A percentile compares a stretch with the other conserved stretches of the same genome.
Evolutionary conservation across 495 filamentous ascomycete genomes (phyloP).

Genomic region (Hypoxylon cercidicola): DNA sequence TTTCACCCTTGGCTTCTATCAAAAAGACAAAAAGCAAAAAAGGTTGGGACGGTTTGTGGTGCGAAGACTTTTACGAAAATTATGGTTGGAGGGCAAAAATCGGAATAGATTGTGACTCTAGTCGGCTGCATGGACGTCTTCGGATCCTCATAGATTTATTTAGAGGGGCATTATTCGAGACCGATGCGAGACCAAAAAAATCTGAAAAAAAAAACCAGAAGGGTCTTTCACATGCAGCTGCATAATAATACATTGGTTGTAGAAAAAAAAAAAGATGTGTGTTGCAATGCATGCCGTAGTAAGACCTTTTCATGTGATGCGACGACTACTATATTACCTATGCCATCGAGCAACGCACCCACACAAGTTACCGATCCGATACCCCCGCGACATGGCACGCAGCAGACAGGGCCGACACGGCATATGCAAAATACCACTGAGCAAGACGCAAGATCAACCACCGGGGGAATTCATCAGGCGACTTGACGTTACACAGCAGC

Average conservation of each 20-base stretch:
- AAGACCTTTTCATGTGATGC: slow-evolving; percentile 39
- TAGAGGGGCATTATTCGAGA: slow-evolving; percentile 44
- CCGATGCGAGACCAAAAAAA: slow-evolving; percentile 35
- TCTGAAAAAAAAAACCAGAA: slow-evolving; percentile 22
- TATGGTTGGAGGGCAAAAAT: slow-evolving; percentile 43
- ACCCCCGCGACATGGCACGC: slow-evolving; percentile 38
- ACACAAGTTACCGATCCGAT: slow-evolving; percentile 38
- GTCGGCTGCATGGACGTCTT: slow-evolving; percentile 46
- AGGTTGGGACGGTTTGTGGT: slow-evolving; percentile 30
- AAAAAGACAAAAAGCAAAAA: slow-evolving; percentile 29
- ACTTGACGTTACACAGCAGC: slow-evolving; percentile 37
- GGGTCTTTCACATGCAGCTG: slow-evolving; percentile 40
- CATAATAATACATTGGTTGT: slow-evolving; percentile 35
- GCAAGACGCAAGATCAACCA: slow-evolving; percentile 36
- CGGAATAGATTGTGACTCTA: slow-evolving; percentile 46
- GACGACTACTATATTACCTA: slow-evolving; percentile 36
- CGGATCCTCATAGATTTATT: slow-evolving; percentile 44
- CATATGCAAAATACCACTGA: slow-evolving; percentile 43
- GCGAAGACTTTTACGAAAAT: slow-evolving; percentile 29
- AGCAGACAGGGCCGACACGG: slow-evolving; percentile 36
- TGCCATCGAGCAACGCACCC: slow-evolving; percentile 37
- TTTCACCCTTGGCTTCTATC: slow-evolving; percentile 34
- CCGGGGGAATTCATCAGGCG: slow-evolving; percentile 32
- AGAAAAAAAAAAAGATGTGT: slow-evolving; percentile 14
- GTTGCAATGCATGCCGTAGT: slow-evolving; percentile 42